These are phyloP conservation scores for Eimeria praecox DNA, from an alignment of 169 alveolate species.

Conservation along the genomic window DNA sequence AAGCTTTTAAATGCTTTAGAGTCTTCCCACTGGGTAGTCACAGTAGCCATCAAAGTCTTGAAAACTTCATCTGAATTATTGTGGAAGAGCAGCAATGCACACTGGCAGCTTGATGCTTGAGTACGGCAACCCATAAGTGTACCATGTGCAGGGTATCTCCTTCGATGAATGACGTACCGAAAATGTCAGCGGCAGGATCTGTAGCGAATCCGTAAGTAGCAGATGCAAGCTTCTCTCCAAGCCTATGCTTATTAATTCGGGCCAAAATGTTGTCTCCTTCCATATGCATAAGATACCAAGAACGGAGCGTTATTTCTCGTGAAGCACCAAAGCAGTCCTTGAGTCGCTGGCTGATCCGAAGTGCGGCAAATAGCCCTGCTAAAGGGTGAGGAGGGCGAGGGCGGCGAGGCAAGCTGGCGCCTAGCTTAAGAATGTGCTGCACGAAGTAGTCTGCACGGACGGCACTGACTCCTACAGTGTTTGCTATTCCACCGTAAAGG, in stretches of 20 bases:
- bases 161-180: constrained; percentile 15
- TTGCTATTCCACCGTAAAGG: constrained; percentile 71
- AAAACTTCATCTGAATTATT: constrained; percentile 38
- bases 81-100: neutral
- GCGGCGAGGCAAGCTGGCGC: constrained; percentile 1
- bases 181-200: neutral
- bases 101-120: constrained; percentile 17
- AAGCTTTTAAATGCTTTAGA: constrained; percentile 20
- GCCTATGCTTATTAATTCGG: neutral
- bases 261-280: constrained; percentile 55
- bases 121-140: neutral
- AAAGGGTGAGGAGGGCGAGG: constrained; percentile 57
- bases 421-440: constrained; percentile 9
- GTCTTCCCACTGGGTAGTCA: constrained; percentile 74
- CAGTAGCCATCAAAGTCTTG: constrained; percentile 71
- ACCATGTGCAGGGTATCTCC: neutral
- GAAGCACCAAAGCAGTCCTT: constrained; percentile 45
- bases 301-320: constrained; percentile 37
- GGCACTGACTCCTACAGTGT: constrained; percentile 64
- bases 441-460: constrained; percentile 21
- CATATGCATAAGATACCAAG: constrained; percentile 71
- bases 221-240: constrained; percentile 46
- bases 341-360: constrained; percentile 49
- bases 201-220: constrained; percentile 42
- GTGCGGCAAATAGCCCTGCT: constrained; percentile 55